Evolutionary conservation across 139 green algal genomes (phyloP).

Genomic region (Chara braunii): DNA sequence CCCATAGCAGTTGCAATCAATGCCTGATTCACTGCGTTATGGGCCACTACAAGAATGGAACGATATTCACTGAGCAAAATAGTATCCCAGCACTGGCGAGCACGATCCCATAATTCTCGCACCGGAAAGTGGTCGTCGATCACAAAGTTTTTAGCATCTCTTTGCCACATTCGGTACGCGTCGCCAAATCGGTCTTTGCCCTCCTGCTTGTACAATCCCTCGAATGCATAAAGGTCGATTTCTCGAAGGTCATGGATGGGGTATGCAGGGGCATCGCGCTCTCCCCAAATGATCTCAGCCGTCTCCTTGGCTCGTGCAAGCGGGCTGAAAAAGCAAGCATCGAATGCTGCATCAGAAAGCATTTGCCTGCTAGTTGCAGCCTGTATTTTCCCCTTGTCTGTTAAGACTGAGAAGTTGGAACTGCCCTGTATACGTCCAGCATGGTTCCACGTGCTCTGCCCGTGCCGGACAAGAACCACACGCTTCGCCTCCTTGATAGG

Average conservation of each 20-base stretch:
- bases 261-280: conserved; percentile 13
- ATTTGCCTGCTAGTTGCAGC: conserved; percentile 52
- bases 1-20: conserved; percentile 39
- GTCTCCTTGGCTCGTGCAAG: conserved; percentile 70
- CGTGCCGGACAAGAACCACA: conserved; percentile 75
- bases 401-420: conserved; percentile 77
- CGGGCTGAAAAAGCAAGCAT: conserved; percentile 53
- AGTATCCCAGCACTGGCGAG: conserved; percentile 71
- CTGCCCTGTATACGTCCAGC: conserved; percentile 80
- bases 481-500: conserved; percentile 29
- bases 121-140: conserved; percentile 68
- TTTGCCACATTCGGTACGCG: conserved; percentile 72
- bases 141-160: conserved; percentile 61
- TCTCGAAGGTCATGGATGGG: conserved; percentile 62
- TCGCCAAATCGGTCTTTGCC: conserved; percentile 60
- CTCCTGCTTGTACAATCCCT: conserved; percentile 78
- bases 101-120: conserved; percentile 51
- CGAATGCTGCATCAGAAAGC: conserved; percentile 62
- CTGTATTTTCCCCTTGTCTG: conserved; percentile 69
- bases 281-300: conserved; percentile 66
- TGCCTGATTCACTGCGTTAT: conserved; percentile 92
- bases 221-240: conserved; percentile 91
- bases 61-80: conserved; percentile 48
- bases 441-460: conserved; percentile 92
- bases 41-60: conserved; percentile 76